These are phyloP conservation scores for Pseudofabraea citricarpa DNA, from an alignment of 2,329 filamentous ascomycete species.

Conservation along the genomic window DNA sequence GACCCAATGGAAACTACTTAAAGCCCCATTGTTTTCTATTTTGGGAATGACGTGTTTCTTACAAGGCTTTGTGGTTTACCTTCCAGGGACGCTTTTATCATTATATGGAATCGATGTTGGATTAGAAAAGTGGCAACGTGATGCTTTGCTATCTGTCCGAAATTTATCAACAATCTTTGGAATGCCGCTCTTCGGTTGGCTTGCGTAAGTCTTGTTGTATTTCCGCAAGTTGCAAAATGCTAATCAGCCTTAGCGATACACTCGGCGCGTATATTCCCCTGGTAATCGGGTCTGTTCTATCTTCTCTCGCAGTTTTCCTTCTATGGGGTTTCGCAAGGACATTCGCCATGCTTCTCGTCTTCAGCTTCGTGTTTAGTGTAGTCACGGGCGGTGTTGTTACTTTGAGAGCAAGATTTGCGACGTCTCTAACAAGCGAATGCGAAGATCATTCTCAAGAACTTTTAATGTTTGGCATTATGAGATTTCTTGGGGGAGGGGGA, in stretches of 20 bases:
- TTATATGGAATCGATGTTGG: background rate
- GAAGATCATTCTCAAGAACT: background rate
- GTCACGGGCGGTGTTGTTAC: background rate
- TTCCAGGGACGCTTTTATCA: background rate
- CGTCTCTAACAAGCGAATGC: background rate
- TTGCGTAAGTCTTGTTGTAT: background rate
- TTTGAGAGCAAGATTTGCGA: background rate
- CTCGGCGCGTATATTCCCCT: background rate
- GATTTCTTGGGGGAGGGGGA: background rate
- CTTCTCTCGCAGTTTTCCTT: background rate
- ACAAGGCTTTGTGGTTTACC: background rate
- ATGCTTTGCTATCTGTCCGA: background rate
- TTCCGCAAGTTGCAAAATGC: background rate
- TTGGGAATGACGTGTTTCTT: background rate
- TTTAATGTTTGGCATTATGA: background rate
- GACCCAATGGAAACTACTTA: background rate
- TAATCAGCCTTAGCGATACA: background rate
- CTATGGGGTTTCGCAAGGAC: background rate
- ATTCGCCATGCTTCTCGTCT: background rate
- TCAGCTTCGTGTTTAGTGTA: background rate
- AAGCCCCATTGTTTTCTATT: background rate
- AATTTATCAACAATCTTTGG: background rate
- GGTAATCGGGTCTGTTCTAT: background rate
- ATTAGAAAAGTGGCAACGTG: background rate
- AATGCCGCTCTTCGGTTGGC: background rate